Evolutionary conservation across 805 yeast genomes (phyloP).

Genomic region (Kodamaea hsintzibuensis): DNA sequence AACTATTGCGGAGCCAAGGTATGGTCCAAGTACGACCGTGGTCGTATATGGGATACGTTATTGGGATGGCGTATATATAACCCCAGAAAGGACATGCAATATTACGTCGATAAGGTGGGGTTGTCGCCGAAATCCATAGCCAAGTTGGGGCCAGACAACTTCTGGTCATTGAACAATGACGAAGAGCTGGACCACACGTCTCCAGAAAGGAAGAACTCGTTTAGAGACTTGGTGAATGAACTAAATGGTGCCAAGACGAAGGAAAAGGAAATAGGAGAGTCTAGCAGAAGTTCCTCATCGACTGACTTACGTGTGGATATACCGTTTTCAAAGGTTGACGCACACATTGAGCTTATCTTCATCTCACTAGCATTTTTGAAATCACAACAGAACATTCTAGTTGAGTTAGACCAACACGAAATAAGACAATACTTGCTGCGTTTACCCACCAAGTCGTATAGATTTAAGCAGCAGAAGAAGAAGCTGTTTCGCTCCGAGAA

Average conservation of each 20-base stretch:
- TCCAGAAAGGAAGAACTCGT: slow-evolving; percentile 22
- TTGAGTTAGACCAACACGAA: slow-evolving; percentile 90
- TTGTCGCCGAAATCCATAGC: slow-evolving; percentile 24
- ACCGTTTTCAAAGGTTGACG: slow-evolving; percentile 64
- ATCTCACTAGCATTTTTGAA: slow-evolving; percentile 76
- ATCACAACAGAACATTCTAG: slow-evolving; percentile 71
- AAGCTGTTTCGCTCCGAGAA: slow-evolving; percentile 6
- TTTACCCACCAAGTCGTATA: slow-evolving; percentile 48
- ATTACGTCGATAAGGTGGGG: slow-evolving; percentile 33
- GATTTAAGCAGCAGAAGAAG: slow-evolving; percentile 33
- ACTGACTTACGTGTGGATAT: slow-evolving; percentile 17
- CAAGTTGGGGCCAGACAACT: slow-evolving; percentile 59
- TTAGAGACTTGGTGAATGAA: slow-evolving; percentile 32
- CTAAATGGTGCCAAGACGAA: slow-evolving; percentile 16
- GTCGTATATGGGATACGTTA: slow-evolving; percentile 85
- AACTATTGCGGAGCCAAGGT: slow-evolving; percentile 87
- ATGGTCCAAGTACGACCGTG: slow-evolving; percentile 78
- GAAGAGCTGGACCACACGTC: slow-evolving; percentile 2
- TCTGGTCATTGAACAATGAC: slow-evolving; percentile 49
- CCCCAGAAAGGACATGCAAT: slow-evolving; percentile 26
- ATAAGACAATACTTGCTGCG: slow-evolving; percentile 74
- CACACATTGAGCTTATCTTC: slow-evolving; percentile 75
- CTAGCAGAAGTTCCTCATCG: slow-evolving; percentile 2
- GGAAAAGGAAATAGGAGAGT: not conserved
- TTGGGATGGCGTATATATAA: slow-evolving; percentile 67